Conservation (phyloP, 331 rosid genomes). For the Telfairia occidentalis region DNA sequence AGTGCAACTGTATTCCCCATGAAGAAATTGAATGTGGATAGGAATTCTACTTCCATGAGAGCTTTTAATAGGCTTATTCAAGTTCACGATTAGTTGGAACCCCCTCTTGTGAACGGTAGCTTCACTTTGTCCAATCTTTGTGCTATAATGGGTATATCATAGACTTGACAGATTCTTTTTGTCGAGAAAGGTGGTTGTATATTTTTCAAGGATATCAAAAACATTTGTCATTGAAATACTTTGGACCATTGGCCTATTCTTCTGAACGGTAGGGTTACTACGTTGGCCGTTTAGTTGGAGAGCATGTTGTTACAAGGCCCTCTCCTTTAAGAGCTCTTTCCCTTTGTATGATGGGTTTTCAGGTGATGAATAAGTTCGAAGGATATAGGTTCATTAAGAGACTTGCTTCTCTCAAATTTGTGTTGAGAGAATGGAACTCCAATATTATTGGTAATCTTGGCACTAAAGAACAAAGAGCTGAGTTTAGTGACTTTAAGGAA, state of each 20-base stretch:
- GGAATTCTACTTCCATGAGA: neutral
- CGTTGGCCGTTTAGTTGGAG: neutral
- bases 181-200: neutral
- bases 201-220: neutral
- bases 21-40: neutral
- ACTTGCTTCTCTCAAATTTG: neutral
- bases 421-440: neutral
- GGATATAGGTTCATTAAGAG: neutral
- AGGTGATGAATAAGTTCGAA: neutral
- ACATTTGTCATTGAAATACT: neutral
- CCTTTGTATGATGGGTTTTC: neutral
- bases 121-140: neutral
- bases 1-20: neutral
- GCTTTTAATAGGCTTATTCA: neutral
- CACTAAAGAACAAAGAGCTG: neutral
- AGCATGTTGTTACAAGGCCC: neutral
- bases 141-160: neutral
- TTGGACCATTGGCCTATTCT: neutral
- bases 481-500: neutral
- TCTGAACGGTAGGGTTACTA: neutral
- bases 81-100: neutral
- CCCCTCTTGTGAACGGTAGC: neutral
- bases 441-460: neutral
- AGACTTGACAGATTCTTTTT: neutral
- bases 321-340: neutral